Base-by-base conservation (phyloP, 2,329 filamentous ascomycete species). In the Apiospora sp. region DNA sequence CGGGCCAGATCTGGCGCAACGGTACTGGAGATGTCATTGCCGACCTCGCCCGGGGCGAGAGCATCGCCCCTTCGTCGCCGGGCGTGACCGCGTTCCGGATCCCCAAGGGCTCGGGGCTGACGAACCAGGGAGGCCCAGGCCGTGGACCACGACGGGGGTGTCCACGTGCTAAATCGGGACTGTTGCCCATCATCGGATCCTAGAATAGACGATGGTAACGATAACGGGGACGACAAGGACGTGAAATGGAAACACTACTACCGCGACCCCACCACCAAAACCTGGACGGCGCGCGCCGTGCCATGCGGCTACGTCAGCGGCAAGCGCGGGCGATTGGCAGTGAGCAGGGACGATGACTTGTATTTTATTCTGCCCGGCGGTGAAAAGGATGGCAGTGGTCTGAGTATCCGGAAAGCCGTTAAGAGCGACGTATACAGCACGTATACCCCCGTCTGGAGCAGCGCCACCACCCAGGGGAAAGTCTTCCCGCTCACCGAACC, bases 111-210 rank as follows among this genome's bases (percentile, higher is more conserved):
- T 83, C 80, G 30, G 83, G 87, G 1, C 82, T 88, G 70, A 83
- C 84, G 72, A 88, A 88, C 74, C 86, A 88, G 77, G 77, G 86
- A 87, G 78, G 83, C 83, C 3, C 86, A 88, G 74, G 83, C 82
- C 10, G 84, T 84, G 2, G 86, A 87, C 67, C 73, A 75, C 3
- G 81, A 80, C 2, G 86, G 86, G 0, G 82, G 85, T 1, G 84
- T 88, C 71, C 86, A 88, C 70, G 83, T 87, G 0, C 75, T 88
- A 43, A 88, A 88, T 74, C 80, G 86, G 4, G 85, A 87, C 70
- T 82, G 79, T 34, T 49, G 22, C 30, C 14, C 49, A 10, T 16
- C 49, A 14, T 10, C 10, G 4, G 10, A 12, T 22, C 48, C 48
- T 3, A 51, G 24, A 10, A 10, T 1, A 24, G 48, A 10, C n/a